Evolutionary conservation across 1,139 yeast genomes (phyloP), one percentile per base, ranked within the genome.

Genomic region (Magnusiomyces suaveolens): DNA sequence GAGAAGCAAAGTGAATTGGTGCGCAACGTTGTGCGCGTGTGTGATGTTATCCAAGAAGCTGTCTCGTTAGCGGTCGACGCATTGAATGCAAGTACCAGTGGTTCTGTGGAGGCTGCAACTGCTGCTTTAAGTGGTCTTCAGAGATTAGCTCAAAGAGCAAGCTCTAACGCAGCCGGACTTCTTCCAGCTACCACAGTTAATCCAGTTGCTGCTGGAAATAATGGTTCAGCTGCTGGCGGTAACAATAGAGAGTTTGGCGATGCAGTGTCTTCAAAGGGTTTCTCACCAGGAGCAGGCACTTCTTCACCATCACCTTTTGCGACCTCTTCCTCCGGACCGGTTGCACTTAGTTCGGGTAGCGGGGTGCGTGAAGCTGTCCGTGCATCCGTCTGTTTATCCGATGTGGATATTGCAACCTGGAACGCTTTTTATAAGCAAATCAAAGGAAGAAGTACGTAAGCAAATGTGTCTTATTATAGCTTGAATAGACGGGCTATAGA

Each of bases 1-100:
- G 82, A 79, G 58, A 74, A 72, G 58, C 75, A 67, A 50, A 66
- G 68, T 32, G 79, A 75, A 57, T 63, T 65, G 29, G 60, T 60
- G 29, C 60, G 69, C 38, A 66, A 64, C 53, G 62, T 66, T 2
- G 58, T 56, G 29, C 52, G 68, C 16, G 56, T 66, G 1, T 56
- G 65, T 1, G 46, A 46, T 4, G 60, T 59, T 50, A 63, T 63
- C 39, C 57, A 64, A 36, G 60, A 59, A 26, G 63, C 62, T 16
- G 62, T 64, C 41, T 48, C 33, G 2, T 20, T 49, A 6, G 57
- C 58, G 12, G 49, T 50, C 20, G 49, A 25, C 4, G 39, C 48
- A 10, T 41, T 41, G 25, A 21, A 41, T 20, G 44, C 44, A 20
- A 32, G 38, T 20, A 36, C 48, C 6, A 24, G 48, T 24, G 48